phyloP scores from a whole-genome alignment of 495 filamentous ascomycete species.

The Penicillium flavigenum region DNA sequence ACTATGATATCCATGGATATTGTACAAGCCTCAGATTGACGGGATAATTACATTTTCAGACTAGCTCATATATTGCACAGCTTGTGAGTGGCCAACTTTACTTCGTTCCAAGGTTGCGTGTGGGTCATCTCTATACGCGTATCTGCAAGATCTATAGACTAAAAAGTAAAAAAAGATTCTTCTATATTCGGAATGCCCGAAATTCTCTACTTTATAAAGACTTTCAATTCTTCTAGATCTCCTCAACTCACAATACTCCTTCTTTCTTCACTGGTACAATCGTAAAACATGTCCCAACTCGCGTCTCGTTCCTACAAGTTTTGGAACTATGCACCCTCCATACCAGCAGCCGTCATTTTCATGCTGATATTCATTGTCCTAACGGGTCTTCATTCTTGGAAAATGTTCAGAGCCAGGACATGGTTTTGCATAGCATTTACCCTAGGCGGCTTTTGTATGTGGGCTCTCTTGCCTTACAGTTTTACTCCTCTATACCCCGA shows the following conservation, averaged over 20 bases:
- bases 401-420: slow-evolving; percentile 46
- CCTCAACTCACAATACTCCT: no score
- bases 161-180: neutral
- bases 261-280: neutral
- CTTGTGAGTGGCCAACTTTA: neutral
- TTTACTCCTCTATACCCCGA: neutral
- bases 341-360: slow-evolving; percentile 41
- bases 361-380: slow-evolving; percentile 47
- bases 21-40: neutral
- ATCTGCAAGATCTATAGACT: neutral
- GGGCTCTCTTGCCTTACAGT: neutral
- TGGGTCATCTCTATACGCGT: slow-evolving; percentile 4
- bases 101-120: neutral
- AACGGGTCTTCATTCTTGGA: slow-evolving; percentile 42
- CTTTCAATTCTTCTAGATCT: neutral
- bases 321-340: slow-evolving; percentile 6
- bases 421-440: slow-evolving; percentile 63
- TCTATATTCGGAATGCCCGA: neutral
- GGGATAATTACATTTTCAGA: neutral
- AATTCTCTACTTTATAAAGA: neutral
- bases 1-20: neutral
- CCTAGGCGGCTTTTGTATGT: slow-evolving; percentile 55
- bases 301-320: neutral
- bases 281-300: neutral
- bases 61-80: neutral